phyloP scores from a whole-genome alignment of 1,284 basidiomycete genomes.

The Heterobasidion irregulare region DNA sequence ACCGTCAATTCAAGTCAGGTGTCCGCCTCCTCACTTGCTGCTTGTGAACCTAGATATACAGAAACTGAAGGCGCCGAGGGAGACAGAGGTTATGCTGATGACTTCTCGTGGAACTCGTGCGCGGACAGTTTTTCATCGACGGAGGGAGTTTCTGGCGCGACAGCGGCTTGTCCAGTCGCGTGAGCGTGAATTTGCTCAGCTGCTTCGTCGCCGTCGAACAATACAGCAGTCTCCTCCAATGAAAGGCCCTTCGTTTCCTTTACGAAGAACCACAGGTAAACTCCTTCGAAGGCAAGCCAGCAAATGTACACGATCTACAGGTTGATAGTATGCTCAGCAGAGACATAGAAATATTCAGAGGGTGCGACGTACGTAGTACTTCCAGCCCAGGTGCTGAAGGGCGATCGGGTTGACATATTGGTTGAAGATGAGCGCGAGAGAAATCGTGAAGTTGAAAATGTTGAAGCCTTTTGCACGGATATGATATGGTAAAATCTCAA shows the following conservation, averaged over 20 bases:
- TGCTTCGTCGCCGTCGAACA: conserved; percentile 61
- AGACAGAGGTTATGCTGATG: neutral
- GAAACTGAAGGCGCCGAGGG: no score
- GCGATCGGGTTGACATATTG: conserved; percentile 79
- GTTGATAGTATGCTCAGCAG: neutral
- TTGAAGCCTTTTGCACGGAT: conserved; percentile 77
- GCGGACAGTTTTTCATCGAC: conserved; percentile 4
- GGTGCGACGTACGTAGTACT: conserved; percentile 23
- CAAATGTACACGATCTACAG: conserved; percentile 53
- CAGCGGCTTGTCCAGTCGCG: neutral
- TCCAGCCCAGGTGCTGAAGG: conserved; percentile 47
- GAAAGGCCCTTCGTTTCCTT: conserved; percentile 67
- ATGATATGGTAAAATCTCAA: conserved; percentile 65
- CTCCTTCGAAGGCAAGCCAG: conserved; percentile 57
- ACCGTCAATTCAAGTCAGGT: no score
- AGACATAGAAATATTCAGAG: neutral
- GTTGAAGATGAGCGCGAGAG: conserved; percentile 66
- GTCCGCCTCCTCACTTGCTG: no score
- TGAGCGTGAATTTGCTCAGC: conserved; percentile 26
- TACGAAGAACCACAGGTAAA: conserved; percentile 58
- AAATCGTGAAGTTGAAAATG: conserved; percentile 61
- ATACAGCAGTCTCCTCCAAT: conserved; percentile 67
- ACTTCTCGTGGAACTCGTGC: conserved; percentile 1
- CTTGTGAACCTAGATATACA: no score
- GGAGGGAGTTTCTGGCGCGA: neutral